Conservation (phyloP, 1,284 basidiomycete species). For the Mycena sp. region DNA sequence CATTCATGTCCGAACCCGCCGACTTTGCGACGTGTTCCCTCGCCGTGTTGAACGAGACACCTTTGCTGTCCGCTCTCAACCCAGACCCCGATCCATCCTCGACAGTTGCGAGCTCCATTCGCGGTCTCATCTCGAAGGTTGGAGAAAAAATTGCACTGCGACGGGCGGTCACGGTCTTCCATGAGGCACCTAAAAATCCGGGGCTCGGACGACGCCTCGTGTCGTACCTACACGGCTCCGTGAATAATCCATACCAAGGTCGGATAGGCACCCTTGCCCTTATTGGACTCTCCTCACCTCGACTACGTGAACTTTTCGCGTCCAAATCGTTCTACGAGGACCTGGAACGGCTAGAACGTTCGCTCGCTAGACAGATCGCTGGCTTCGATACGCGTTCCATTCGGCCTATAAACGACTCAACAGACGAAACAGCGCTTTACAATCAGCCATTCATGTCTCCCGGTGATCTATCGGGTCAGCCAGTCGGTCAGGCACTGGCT, state of each 20-base stretch:
- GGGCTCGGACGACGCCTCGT: slow-evolving; percentile 69
- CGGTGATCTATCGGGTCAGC: slow-evolving; percentile 58
- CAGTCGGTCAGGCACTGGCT: slow-evolving; percentile 70
- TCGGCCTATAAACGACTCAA: slow-evolving; percentile 44
- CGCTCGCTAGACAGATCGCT: slow-evolving; percentile 85
- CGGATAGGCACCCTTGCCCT: slow-evolving; percentile 78
- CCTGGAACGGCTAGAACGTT: slow-evolving; percentile 76
- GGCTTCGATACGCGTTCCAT: slow-evolving; percentile 85
- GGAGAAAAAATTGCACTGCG: slow-evolving; percentile 91
- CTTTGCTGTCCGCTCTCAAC: slow-evolving; percentile 62
- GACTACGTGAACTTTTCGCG: slow-evolving; percentile 53
- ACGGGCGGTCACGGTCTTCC: slow-evolving; percentile 78
- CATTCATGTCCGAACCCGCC: slow-evolving; percentile 72
- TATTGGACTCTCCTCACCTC: slow-evolving; percentile 62
- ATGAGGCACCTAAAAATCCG: slow-evolving; percentile 58
- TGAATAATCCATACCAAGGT: slow-evolving; percentile 62
- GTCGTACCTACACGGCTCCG: slow-evolving; percentile 81
- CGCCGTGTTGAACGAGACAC: slow-evolving; percentile 71
- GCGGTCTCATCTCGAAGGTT: slow-evolving; percentile 83
- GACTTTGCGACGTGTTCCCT: slow-evolving; percentile 56
- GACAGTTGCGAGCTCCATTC: slow-evolving; percentile 82
- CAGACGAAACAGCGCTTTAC: slow-evolving; percentile 74
- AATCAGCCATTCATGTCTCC: slow-evolving; percentile 86
- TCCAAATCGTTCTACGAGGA: slow-evolving; percentile 59
- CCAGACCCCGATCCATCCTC: slow-evolving; percentile 46